phyloP scores from a whole-genome alignment of 768 basidiomycete genomes.

The Tricholoma saponaceum region DNA sequence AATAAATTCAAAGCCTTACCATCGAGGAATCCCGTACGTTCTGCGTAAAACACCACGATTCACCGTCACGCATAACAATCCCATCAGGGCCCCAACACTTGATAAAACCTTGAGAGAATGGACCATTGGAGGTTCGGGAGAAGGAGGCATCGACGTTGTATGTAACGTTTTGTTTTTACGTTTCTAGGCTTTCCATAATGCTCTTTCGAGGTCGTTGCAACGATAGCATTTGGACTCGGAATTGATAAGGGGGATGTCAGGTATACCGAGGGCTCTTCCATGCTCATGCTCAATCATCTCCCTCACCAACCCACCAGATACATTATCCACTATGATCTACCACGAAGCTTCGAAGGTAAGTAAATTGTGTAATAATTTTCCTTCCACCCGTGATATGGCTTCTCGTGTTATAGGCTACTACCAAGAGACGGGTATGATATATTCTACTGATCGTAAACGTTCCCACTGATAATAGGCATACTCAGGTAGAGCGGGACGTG shows the following conservation, averaged over 20 bases:
- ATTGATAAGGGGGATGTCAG: constrained; percentile 82
- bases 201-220: constrained; percentile 61
- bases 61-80: not conserved
- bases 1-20: constrained; percentile 66
- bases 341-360: constrained; percentile 79
- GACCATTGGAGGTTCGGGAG: constrained; percentile 46
- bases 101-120: constrained; percentile 60
- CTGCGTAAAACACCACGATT: not conserved
- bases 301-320: constrained; percentile 37
- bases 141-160: constrained; percentile 61
- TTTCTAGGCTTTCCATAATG: not conserved
- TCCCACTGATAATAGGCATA: constrained; percentile 3
- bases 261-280: constrained; percentile 24
- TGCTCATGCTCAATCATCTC: not conserved
- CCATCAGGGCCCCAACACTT: constrained; percentile 41
- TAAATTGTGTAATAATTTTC: not conserved
- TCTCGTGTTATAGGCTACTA: constrained; percentile 57
- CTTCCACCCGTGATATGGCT: constrained; percentile 2
- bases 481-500: constrained; percentile 74
- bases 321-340: constrained; percentile 78
- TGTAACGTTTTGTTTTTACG: constrained; percentile 17
- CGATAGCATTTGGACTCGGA: constrained; percentile 83
- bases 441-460: not conserved
- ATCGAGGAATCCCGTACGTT: constrained; percentile 61
- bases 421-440: constrained; percentile 72